Conservation (phyloP, 1,139 yeast genomes). For the Torulaspora pretoriensis region DNA sequence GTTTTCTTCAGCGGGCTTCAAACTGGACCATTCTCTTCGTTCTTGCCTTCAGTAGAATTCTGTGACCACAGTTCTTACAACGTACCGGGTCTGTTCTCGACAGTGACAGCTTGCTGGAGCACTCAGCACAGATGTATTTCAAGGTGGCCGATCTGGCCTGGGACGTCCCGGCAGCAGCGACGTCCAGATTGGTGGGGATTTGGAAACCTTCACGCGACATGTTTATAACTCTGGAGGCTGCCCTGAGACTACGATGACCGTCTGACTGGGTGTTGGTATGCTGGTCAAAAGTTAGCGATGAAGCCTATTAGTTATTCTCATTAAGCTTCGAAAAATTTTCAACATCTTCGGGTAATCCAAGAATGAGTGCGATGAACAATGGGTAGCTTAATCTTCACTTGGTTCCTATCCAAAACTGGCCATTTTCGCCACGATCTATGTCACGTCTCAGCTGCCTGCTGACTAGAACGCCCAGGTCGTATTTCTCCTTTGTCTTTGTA, state of each 20-base stretch:
- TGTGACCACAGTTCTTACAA: slow-evolving; percentile 97
- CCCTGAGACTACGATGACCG: neutral
- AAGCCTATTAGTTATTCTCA: neutral
- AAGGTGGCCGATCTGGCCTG: slow-evolving; percentile 79
- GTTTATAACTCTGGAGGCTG: slow-evolving; percentile 2
- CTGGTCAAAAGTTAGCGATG: neutral
- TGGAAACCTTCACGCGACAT: slow-evolving; percentile 90
- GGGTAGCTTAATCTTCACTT: slow-evolving; percentile 12
- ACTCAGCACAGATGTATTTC: slow-evolving; percentile 92
- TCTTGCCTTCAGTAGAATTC: slow-evolving; percentile 94
- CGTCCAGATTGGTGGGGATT: slow-evolving; percentile 75
- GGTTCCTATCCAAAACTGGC: slow-evolving; percentile 36
- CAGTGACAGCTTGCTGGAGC: slow-evolving; percentile 84
- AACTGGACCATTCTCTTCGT: slow-evolving; percentile 90
- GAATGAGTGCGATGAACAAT: neutral
- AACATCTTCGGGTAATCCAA: slow-evolving; percentile 2
- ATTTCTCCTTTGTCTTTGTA: slow-evolving; percentile 40
- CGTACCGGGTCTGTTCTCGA: slow-evolving; percentile 95
- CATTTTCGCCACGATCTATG: slow-evolving; percentile 41
- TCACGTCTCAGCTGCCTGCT: slow-evolving; percentile 40
- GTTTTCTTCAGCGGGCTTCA: slow-evolving; percentile 50
- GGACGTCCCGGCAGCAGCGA: slow-evolving; percentile 65
- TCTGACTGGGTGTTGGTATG: neutral
- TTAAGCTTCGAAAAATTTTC: slow-evolving; percentile 2
- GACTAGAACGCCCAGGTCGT: slow-evolving; percentile 40